Evolutionary conservation across 805 yeast genomes (phyloP).

Genomic region (Starmera quercuum): DNA sequence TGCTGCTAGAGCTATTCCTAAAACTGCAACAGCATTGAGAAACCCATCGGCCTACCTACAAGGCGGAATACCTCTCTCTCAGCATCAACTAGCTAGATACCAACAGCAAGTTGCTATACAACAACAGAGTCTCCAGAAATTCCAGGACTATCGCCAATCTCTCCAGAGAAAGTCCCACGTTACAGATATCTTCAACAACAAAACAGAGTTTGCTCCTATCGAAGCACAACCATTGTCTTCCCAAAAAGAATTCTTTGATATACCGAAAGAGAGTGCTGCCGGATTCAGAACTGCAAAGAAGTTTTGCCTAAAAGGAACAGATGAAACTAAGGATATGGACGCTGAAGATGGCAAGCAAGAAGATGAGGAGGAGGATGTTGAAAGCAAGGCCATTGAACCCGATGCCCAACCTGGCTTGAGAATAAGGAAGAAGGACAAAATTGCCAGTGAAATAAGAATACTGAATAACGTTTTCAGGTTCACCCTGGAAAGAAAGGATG

Average conservation of each 20-base stretch:
- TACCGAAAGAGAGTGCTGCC: conserved; percentile 7
- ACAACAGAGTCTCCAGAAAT: conserved; percentile 20
- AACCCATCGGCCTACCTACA: conserved; percentile 5
- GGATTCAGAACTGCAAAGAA: background rate
- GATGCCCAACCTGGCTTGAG: conserved; percentile 20
- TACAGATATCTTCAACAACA: conserved; percentile 43
- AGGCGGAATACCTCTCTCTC: conserved; percentile 16
- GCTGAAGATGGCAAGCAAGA: conserved; percentile 13
- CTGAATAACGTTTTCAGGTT: conserved; percentile 17
- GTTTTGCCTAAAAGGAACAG: conserved; percentile 11
- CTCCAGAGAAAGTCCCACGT: conserved; percentile 22
- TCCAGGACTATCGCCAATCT: conserved; percentile 16
- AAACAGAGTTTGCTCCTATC: conserved; percentile 38
- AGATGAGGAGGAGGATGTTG: conserved; percentile 19
- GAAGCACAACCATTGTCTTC: conserved; percentile 45
- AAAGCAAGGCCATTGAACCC: conserved; percentile 28
- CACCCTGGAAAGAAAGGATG: conserved; percentile 9
- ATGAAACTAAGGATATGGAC: conserved; percentile 12
- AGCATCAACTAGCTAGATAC: conserved; percentile 15
- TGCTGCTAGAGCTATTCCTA: conserved; percentile 7
- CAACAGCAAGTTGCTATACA: conserved; percentile 19
- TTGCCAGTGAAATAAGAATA: conserved; percentile 13
- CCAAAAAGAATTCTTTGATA: conserved; percentile 32
- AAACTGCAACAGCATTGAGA: conserved; percentile 15
- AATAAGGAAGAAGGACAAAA: conserved; percentile 5